Conservation (phyloP, 1,284 basidiomycete species). For the Moesziomyces sp. region DNA sequence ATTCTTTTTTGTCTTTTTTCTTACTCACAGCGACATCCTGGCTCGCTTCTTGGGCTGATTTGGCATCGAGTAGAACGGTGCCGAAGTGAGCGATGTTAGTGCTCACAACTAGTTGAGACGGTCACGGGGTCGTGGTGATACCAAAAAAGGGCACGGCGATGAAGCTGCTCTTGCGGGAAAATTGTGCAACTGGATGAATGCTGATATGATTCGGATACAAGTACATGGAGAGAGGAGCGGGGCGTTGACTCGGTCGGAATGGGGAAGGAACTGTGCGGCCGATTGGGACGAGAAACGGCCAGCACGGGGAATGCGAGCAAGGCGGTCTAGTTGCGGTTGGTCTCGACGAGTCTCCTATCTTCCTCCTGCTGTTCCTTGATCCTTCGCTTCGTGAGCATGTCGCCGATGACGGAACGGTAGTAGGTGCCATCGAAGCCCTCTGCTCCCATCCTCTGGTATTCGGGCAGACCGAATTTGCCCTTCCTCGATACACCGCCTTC, state of each 20-base stretch:
- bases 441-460: constrained; percentile 56
- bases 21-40: too few relatives aligned
- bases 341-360: constrained; percentile 21
- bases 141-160: too few relatives aligned
- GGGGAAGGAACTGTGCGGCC: background rate
- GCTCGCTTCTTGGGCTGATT: background rate
- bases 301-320: background rate
- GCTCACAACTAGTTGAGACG: too few relatives aligned
- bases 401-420: constrained; percentile 55
- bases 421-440: constrained; percentile 58
- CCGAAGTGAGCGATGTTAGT: background rate
- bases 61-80: background rate
- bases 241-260: too few relatives aligned
- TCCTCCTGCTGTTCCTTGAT: constrained; percentile 46
- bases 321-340: constrained; percentile 8
- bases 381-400: constrained; percentile 48
- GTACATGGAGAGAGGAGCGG: constrained; percentile 11
- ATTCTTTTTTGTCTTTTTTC: constrained; percentile 15
- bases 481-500: constrained; percentile 54
- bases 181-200: background rate
- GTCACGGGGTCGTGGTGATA: too few relatives aligned
- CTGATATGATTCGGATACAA: constrained; percentile 26
- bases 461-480: constrained; percentile 52
- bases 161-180: too few relatives aligned
- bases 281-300: too few relatives aligned